Conservation (phyloP, 148 eudicot genomes). For the Diospyros lotus region DNA sequence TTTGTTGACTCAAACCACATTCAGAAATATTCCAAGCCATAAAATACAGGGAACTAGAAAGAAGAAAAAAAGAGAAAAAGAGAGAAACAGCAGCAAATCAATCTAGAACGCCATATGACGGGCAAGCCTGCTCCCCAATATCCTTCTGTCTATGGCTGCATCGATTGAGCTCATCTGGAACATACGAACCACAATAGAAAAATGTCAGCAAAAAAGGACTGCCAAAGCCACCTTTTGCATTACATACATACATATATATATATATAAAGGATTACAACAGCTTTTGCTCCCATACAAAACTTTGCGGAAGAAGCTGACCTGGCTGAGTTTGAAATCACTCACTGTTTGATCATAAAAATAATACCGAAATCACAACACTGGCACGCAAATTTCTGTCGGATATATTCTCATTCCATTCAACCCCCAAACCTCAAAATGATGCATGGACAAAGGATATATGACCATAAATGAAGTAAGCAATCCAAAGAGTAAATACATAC, state of each 20-base stretch:
- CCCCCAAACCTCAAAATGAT: slow-evolving; percentile 38
- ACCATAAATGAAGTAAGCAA: slow-evolving; percentile 24
- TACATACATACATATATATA: neutral
- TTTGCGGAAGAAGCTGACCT: slow-evolving; percentile 86
- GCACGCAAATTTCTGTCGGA: slow-evolving; percentile 57
- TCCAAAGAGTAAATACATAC: slow-evolving; percentile 54
- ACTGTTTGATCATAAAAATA: slow-evolving; percentile 71
- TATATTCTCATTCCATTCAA: slow-evolving; percentile 52
- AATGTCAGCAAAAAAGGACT: slow-evolving; percentile 6
- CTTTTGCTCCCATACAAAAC: slow-evolving; percentile 29
- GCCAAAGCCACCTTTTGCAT: neutral
- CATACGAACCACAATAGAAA: slow-evolving; percentile 8
- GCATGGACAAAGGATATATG: slow-evolving; percentile 30
- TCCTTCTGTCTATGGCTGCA: slow-evolving; percentile 96
- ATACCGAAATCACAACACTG: slow-evolving; percentile 35
- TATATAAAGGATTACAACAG: slow-evolving; percentile 14
- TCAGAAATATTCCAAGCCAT: too few relatives aligned
- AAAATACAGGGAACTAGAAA: too few relatives aligned
- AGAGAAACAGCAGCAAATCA: slow-evolving; percentile 3
- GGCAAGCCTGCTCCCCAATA: slow-evolving; percentile 94
- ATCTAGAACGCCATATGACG: slow-evolving; percentile 87
- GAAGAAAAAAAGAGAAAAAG: neutral
- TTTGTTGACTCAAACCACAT: too few relatives aligned
- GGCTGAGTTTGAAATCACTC: slow-evolving; percentile 42
- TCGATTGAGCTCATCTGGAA: slow-evolving; percentile 97